Conservation (phyloP, 164 flowering plant genomes). For the Malania oleifera region DNA sequence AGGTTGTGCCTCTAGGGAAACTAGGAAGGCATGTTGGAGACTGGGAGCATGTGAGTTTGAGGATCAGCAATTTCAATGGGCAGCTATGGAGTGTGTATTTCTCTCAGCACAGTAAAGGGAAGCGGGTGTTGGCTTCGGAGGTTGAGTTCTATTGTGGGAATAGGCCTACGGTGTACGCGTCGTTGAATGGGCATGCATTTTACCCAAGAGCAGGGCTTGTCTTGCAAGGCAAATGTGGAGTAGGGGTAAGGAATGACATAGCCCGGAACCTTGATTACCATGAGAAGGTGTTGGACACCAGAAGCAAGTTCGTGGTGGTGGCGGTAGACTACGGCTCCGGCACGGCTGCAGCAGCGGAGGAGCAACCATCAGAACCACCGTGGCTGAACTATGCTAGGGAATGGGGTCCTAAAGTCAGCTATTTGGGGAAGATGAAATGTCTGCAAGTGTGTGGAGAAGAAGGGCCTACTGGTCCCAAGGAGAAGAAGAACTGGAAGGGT, state of each 20-base stretch:
- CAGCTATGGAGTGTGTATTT: constrained; percentile 31
- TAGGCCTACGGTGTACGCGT: constrained; percentile 35
- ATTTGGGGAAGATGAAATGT: constrained; percentile 31
- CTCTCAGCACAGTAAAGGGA: constrained; percentile 42
- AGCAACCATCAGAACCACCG: too few relatives aligned
- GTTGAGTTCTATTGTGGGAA: constrained; percentile 36
- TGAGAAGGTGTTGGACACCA: constrained; percentile 28
- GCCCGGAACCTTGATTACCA: too few relatives aligned
- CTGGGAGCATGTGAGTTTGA: constrained; percentile 60
- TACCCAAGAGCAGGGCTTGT: constrained; percentile 37
- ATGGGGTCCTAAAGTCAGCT: constrained; percentile 46
- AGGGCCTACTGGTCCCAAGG: constrained; percentile 63
- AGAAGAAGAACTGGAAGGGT: constrained; percentile 45
- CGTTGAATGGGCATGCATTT: constrained; percentile 48
- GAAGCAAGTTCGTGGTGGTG: constrained; percentile 13
- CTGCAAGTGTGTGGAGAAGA: constrained; percentile 48
- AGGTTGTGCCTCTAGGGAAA: constrained; percentile 33
- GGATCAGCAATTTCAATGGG: constrained; percentile 57
- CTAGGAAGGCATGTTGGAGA: constrained; percentile 61
- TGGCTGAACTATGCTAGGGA: constrained; percentile 47
- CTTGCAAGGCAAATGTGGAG: constrained; percentile 32
- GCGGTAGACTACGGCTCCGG: constrained; percentile 34
- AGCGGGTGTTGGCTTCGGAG: constrained; percentile 37
- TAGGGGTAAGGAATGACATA: constrained; percentile 49
- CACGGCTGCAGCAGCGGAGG: constrained; percentile 11